Evolutionary conservation across 225 moss, liverwort and hornwort genomes (phyloP), one percentile per base, ranked within the genome.

Genomic region (Marchantia polymorpha): DNA sequence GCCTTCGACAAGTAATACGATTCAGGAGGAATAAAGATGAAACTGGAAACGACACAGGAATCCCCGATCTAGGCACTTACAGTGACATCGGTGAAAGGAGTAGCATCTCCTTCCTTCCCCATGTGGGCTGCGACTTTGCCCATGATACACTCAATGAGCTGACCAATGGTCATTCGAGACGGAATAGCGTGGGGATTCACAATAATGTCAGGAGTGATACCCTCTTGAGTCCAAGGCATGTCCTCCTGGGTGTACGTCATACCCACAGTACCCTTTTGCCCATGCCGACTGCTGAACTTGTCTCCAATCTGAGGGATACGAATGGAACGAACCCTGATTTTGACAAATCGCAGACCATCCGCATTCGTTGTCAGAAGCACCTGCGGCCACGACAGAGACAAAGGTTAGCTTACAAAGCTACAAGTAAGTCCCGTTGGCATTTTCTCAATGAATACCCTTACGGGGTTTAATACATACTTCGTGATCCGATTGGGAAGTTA

Each of bases 231-330:
- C 99, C 99, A 99, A 4, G 99, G 99, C 99, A 99, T 99, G 69
- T 99, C 99, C 74, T 99, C 99, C 83, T 99, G 99, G 54, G 99
- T 99, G 81, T 99, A 99, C 19, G 99, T 99, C 99, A 99, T 99
- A 50, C 99, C 99, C 0, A 99, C 99, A 39, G 99, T 99, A 65
- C 99, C 99, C 84, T 99, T 99, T 83, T 99, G 99, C 74, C 99
- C 99, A 82, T 99, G 99, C 60, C 99, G 86, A 81, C 99, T 99
- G 64, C 99, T 99, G 64, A 99, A 99, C 85, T 99, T 99, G 83
- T 99, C 99, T 54, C 99, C 99, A 74, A 95, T 99, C 85, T 99
- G 99, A 25, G 99, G 99, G 69, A 99, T 91, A 29, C 99, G 99
- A 81, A 95, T 99, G 10, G 99, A 99, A 51, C 99, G 92, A 50